A percentile compares a stretch with the other conserved stretches of the same genome.
These are phyloP conservation scores for Diospyros lotus DNA, from an alignment of 148 eudicot genomes.

Conservation along the genomic window DNA sequence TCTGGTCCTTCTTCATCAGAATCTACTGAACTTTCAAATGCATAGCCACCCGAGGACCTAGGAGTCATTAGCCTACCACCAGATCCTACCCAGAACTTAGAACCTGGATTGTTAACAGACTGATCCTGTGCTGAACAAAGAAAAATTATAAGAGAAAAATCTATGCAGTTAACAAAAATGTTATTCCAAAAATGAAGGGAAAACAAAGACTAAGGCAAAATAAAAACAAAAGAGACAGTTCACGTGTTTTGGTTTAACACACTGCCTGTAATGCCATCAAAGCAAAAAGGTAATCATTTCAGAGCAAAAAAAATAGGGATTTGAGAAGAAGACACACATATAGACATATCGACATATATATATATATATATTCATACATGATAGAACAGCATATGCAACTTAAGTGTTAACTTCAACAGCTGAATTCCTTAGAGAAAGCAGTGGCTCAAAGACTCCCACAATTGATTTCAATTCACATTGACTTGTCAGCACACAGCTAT, in stretches of 20 bases:
- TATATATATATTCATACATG: neutral
- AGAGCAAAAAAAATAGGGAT: neutral
- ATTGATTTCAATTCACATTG: neutral
- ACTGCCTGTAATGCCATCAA: neutral
- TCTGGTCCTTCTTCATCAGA: constrained; percentile 50
- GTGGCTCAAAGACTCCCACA: neutral
- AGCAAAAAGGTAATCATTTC: neutral
- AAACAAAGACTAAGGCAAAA: neutral
- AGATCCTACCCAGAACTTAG: constrained; percentile 34
- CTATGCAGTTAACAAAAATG: neutral
- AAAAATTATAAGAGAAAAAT: neutral
- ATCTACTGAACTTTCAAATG: constrained; percentile 38
- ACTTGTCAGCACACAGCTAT: neutral
- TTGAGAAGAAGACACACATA: neutral
- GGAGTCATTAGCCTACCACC: constrained; percentile 41
- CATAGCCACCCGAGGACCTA: constrained; percentile 34
- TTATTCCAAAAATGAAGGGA: neutral
- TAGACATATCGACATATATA: no score
- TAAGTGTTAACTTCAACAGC: constrained; percentile 11
- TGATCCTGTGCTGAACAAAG: constrained; percentile 41
- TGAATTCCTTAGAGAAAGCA: neutral
- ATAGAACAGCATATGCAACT: neutral
- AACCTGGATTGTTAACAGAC: constrained; percentile 24
- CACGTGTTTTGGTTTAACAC: neutral
- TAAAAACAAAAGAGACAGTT: neutral